Evolutionary conservation across 208 protist species (phyloP), one percentile per base, ranked within the genome.

Genomic region (Crithidia expoeki): DNA sequence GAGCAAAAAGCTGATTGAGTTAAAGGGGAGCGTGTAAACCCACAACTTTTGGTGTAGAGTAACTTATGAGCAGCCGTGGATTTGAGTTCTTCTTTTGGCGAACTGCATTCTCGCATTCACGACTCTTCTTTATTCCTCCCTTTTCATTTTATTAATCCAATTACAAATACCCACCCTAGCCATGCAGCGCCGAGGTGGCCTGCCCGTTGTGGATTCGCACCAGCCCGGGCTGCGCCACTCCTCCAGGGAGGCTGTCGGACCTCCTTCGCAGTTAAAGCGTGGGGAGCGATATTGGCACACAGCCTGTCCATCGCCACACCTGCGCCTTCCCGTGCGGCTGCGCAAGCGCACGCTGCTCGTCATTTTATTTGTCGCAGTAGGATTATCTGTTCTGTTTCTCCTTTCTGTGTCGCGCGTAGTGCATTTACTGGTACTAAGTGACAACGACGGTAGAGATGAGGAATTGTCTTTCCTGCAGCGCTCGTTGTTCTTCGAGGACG

Each of bases 401-500:
- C 42, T 17, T 5, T 21, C 42, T 19, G 42, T 17, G 16, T n/a
- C n/a, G n/a, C n/a, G n/a, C n/a, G n/a, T n/a, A n/a, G 16, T 17
- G 14, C 42, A 4, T 17, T 47, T 42, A 12, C 36, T 12, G 36
- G 36, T 12, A 16, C 36, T 9, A 17, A 47, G 16, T n/a, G 16
- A 47, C 42, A 4, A 42, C 21, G 51, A 2, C 27, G 28, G 28
- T n/a, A 25, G 2, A 34, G 11, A 2, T 3, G 33, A 16, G 12
- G 2, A 14, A 2, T 4, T 36, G 46, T 2, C 2, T 2, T 16
- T 6, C 30, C 46, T 21, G 23, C 61, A 42, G 14, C 61, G 14
- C 2, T 3, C 44, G 33, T 11, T 32, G 1, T 57, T 67, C 34
- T 34, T 57, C 23, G 61, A 67, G 34, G 61, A 67, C 16, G 61